Conservation (phyloP, 2,329 filamentous ascomycete genomes). For the Pseudopyricularia javanii region DNA sequence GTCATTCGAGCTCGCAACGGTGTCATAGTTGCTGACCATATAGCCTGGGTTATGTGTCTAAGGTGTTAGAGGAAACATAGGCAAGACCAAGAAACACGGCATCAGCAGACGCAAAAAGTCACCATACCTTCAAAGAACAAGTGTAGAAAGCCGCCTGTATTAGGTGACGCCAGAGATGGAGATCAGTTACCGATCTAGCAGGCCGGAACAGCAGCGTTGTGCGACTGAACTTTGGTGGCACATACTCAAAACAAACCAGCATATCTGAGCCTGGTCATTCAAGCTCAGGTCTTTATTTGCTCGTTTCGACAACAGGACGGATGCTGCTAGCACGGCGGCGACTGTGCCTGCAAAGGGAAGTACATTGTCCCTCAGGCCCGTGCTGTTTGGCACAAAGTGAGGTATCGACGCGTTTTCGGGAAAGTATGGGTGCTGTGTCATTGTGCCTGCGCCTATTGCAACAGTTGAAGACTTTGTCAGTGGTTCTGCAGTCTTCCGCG, state of each 20-base stretch:
- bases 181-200: not conserved
- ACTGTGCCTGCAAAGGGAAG: constrained; percentile 23
- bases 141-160: constrained; percentile 55
- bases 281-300: constrained; percentile 17
- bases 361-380: constrained; percentile 24
- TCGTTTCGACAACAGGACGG: constrained; percentile 17
- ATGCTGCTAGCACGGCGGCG: constrained; percentile 19
- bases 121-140: constrained; percentile 63
- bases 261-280: constrained; percentile 29
- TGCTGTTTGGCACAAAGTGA: constrained; percentile 30
- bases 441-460: not conserved
- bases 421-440: constrained; percentile 34
- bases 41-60: constrained; percentile 40
- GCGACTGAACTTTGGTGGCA: constrained; percentile 3
- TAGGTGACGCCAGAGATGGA: not conserved
- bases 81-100: no score
- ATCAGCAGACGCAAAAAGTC: not conserved
- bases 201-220: not conserved
- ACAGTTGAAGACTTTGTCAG: not conserved
- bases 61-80: not conserved
- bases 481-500: no score
- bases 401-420: constrained; percentile 29
- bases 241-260: constrained; percentile 46
- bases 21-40: constrained; percentile 58
- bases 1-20: constrained; percentile 54